Percentiles rank a stretch among this genome's conserved stretches.
phyloP scores from a whole-genome alignment of 1,139 yeast genomes.

The Chernovozyma sophiae-reginae region DNA sequence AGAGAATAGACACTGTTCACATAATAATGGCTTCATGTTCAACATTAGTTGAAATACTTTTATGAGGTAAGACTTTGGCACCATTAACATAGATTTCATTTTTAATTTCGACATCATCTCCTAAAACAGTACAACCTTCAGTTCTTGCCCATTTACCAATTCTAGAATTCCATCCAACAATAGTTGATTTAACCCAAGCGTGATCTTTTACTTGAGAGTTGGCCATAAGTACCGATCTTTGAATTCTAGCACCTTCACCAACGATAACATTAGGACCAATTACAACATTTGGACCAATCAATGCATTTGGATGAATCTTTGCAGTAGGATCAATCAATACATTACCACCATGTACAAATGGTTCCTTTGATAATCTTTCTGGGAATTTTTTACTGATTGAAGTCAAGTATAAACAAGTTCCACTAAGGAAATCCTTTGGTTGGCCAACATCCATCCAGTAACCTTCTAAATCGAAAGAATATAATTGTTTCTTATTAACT shows the following conservation, averaged over 20 bases:
- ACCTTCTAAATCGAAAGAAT: slow-evolving; percentile 96
- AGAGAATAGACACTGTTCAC: too few relatives aligned
- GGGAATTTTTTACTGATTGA: slow-evolving; percentile 81
- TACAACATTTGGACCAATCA: slow-evolving; percentile 97
- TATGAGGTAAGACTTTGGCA: slow-evolving; percentile 98
- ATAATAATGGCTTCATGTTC: slow-evolving; percentile 97
- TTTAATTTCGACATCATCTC: slow-evolving; percentile 98
- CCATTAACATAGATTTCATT: slow-evolving; percentile 99
- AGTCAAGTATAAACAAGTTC: slow-evolving; percentile 88
- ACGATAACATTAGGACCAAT: slow-evolving; percentile 95
- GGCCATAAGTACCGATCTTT: slow-evolving; percentile 88
- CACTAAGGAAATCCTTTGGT: slow-evolving; percentile 98
- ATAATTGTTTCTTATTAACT: slow-evolving; percentile 83
- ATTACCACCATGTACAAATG: slow-evolving; percentile 90
- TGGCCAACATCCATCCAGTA: slow-evolving; percentile 99
- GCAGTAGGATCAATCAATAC: slow-evolving; percentile 95
- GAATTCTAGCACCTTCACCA: slow-evolving; percentile 98
- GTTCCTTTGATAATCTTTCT: slow-evolving; percentile 60
- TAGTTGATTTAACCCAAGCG: slow-evolving; percentile 96
- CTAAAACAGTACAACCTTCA: slow-evolving; percentile 95
- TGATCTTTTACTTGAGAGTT: slow-evolving; percentile 94
- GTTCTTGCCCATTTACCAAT: slow-evolving; percentile 99
- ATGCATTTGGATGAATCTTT: slow-evolving; percentile 85
- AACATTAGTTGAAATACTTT: slow-evolving; percentile 92
- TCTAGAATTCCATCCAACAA: slow-evolving; percentile 98